Evolutionary conservation across 129 eudicot species (phyloP), one percentile per base, ranked within the genome.

Genomic region (Chrysanthemum lavandulifolium): DNA sequence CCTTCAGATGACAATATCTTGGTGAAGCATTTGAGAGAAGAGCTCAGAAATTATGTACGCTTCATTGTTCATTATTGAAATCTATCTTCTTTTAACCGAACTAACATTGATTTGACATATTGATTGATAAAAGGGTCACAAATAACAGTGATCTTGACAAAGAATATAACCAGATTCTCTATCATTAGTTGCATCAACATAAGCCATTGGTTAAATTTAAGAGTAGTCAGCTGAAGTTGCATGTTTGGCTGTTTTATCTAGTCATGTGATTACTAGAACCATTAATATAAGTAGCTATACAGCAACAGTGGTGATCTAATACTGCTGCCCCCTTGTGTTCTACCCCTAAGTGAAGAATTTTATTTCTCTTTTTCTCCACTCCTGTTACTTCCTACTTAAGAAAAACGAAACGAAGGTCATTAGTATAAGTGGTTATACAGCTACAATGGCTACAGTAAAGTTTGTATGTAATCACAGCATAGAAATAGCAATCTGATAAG

Each of bases 21-120:
- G 88, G 94, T 95, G 82, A 95, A 91, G 82, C 93, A 95, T 76
- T 80, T 95, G 88, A 91, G 84, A 53, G 97, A 90, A 69, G 99
- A 95, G 85, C 96, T 95, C 52, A 79, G 85, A 82, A 80, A 64
- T 69, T 86, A 86, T 80, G 99, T 95, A 86, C 58, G 97, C 73
- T 45, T 58, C 71, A 27, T 77, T 65, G 47, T 59, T 68, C 10
- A 25, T 50, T 61, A 58, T 62, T 67, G 69, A 60, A 50, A 12
- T 27, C 27, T 43, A 3, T 73, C 11, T 25, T 48, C 4, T 73
- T 11, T 47, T 23, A 31, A 50, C 36, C 16, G 0, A 62, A 54
- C 40, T 31, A 61, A 61, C 59, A 13, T 45, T 45, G 66, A 29
- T 25, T 63, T 60, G 51, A 47, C 40, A 8, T 64, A 27, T 23